These are phyloP conservation scores for Brassica nigra DNA, from an alignment of 345 rosid genomes.

Conservation along the genomic window DNA sequence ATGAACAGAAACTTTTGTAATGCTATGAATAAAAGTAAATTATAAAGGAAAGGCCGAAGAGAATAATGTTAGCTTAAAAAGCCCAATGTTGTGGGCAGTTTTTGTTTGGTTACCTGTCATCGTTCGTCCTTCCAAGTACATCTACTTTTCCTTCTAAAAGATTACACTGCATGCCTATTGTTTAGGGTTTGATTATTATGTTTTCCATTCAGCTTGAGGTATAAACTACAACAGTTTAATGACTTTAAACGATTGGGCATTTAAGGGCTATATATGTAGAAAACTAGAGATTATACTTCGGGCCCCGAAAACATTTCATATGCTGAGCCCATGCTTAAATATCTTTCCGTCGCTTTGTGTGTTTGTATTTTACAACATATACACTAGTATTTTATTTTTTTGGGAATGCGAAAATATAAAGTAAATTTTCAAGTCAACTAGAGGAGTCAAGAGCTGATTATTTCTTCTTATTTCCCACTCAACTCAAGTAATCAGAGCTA, in stretches of 20 bases:
- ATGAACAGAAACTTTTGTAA: background rate
- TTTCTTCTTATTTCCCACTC: background rate
- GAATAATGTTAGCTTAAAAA: constrained; percentile 10
- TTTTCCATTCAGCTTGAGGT: background rate
- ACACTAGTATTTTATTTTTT: background rate
- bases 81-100: constrained; percentile 23
- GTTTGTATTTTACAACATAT: background rate
- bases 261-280: background rate
- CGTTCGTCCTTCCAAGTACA: constrained; percentile 24
- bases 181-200: background rate
- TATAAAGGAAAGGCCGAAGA: constrained; percentile 21
- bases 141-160: background rate
- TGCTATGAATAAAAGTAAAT: constrained; percentile 10
- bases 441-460: background rate
- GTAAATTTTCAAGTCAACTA: background rate
- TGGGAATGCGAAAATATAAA: background rate
- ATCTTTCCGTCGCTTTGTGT: background rate
- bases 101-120: constrained; percentile 10
- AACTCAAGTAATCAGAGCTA: background rate
- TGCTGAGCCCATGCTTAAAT: background rate
- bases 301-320: background rate
- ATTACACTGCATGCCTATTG: background rate
- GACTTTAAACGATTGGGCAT: background rate
- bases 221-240: background rate
- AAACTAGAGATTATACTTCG: background rate